phyloP scores from a whole-genome alignment of 345 rosid genomes.

The Eucalyptus cloeziana region DNA sequence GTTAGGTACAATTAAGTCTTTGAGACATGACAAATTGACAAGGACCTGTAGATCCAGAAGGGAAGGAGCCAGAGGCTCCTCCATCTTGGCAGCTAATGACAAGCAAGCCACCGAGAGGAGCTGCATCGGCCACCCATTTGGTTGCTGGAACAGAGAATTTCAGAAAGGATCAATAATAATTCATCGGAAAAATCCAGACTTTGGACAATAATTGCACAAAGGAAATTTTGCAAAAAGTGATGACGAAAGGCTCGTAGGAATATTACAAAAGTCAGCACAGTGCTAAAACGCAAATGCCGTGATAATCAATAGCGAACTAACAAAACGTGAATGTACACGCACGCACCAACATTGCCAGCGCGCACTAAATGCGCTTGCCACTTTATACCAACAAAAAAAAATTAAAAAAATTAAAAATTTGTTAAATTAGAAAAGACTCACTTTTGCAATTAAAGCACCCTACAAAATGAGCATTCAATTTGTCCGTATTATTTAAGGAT shows the following conservation, averaged over 20 bases:
- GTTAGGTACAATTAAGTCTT: neutral
- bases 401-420: too few relatives aligned
- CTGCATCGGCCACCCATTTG: conserved; percentile 82
- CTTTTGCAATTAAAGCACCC: neutral
- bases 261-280: neutral
- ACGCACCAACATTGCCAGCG: neutral
- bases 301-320: neutral
- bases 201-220: neutral
- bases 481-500: neutral
- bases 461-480: neutral
- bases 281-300: neutral
- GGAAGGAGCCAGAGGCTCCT: conserved; percentile 87
- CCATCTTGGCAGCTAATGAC: conserved; percentile 98
- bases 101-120: conserved; percentile 85
- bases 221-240: neutral
- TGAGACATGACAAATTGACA: neutral
- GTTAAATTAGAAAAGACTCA: neutral
- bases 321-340: neutral
- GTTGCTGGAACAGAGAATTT: conserved; percentile 25
- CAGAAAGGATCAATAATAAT: neutral
- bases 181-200: neutral
- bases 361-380: neutral
- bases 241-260: neutral
- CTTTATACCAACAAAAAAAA: neutral
- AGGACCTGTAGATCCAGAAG: conserved; percentile 83